Conservation (phyloP, 352 stramenopile genomes). For the Elongisporangium senticosum region DNA sequence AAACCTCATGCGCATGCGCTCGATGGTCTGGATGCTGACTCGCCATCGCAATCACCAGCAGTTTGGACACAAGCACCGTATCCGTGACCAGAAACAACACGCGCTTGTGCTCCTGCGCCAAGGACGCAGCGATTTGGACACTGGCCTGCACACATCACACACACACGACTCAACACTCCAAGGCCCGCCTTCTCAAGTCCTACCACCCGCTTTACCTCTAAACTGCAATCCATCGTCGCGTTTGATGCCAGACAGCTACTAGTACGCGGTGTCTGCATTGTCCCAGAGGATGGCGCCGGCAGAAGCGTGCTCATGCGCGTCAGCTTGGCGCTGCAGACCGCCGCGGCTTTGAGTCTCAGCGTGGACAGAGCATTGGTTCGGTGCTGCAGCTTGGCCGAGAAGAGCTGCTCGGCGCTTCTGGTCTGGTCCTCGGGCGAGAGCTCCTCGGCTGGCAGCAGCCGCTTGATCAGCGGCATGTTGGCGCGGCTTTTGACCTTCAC, state of each 20-base stretch:
- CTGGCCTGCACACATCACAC: conserved; percentile 2
- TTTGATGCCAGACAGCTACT: too few species aligned
- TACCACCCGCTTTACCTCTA: not conserved
- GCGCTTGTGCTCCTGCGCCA: conserved; percentile 9
- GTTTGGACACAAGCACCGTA: conserved; percentile 4
- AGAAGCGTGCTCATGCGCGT: conserved; percentile 25
- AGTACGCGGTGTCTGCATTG: not conserved
- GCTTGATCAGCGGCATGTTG: conserved; percentile 39
- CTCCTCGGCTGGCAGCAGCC: conserved; percentile 15
- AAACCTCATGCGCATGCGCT: conserved; percentile 2
- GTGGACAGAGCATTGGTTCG: conserved; percentile 10
- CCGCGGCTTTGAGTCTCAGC: conserved; percentile 25
- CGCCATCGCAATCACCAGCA: conserved; percentile 7
- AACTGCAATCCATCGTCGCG: conserved; percentile 2
- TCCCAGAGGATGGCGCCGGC: not conserved
- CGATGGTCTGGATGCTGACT: conserved; percentile 6
- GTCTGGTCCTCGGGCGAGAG: conserved; percentile 11
- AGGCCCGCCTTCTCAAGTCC: not conserved
- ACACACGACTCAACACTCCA: not conserved
- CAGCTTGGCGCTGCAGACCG: conserved; percentile 27
- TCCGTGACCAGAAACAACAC: conserved; percentile 13
- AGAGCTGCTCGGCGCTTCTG: conserved; percentile 31
- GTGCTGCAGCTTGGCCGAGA: conserved; percentile 45
- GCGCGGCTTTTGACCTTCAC: conserved; percentile 8
- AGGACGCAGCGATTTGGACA: conserved; percentile 11